A percentile compares a stretch with the other conserved stretches of the same genome.
Conservation (phyloP, 2,329 filamentous ascomycete genomes). For the Ophiocordyceps polyrhachis-furcata region DNA sequence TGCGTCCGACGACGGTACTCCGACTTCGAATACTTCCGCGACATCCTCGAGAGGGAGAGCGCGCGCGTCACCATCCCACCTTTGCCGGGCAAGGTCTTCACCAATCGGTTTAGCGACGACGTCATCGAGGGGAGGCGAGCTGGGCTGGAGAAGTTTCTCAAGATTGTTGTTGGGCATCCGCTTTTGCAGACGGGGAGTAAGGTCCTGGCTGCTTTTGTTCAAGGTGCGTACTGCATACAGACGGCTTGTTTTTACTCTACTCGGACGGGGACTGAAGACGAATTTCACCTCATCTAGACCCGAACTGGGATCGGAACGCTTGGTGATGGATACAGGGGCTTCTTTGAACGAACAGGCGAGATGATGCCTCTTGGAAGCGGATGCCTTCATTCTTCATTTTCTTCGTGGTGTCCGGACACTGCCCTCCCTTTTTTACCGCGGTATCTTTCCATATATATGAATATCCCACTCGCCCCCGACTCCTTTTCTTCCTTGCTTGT, state of each 20-base stretch:
- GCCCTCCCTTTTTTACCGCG: not conserved
- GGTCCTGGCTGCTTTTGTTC: constrained; percentile 88
- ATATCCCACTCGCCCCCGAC: not conserved
- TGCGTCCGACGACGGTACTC: constrained; percentile 86
- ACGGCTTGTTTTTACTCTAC: too few relatives aligned
- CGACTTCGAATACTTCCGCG: constrained; percentile 97
- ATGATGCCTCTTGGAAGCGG: too few relatives aligned
- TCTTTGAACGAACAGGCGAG: too few relatives aligned
- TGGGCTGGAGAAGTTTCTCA: constrained; percentile 84
- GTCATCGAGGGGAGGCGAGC: constrained; percentile 90
- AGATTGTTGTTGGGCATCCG: constrained; percentile 94
- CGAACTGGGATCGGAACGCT: constrained; percentile 80
- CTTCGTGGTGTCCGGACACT: not conserved
- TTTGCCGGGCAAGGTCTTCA: constrained; percentile 91
- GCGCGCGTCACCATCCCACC: constrained; percentile 91
- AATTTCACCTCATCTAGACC: too few relatives aligned
- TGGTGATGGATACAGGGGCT: constrained; percentile 36
- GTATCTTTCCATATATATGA: not conserved
- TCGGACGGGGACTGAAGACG: too few relatives aligned
- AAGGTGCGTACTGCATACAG: too few relatives aligned
- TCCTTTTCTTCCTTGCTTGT: not conserved
- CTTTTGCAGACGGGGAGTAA: constrained; percentile 94
- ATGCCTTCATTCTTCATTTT: too few relatives aligned
- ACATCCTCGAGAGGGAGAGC: constrained; percentile 89
- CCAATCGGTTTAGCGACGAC: constrained; percentile 93